phyloP scores from a whole-genome alignment of 371 early-diverging fungal genomes.

The Mortierella sp. region DNA sequence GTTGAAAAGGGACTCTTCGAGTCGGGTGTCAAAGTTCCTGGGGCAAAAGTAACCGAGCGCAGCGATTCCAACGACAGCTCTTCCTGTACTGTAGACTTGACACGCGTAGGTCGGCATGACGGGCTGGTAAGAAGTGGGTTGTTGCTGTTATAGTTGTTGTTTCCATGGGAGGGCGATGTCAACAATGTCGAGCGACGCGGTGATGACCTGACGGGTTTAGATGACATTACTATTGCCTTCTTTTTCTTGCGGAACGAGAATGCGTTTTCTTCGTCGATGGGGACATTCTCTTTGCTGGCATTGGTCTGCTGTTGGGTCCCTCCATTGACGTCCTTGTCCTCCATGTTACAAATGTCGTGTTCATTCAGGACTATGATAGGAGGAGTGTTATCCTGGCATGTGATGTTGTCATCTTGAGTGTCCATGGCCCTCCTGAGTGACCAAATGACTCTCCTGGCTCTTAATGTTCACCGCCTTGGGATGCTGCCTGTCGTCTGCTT shows the following conservation, averaged over 20 bases:
- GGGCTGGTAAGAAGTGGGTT: neutral
- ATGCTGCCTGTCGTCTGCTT: neutral
- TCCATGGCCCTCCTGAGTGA: neutral
- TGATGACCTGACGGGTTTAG: neutral
- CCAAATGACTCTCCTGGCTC: neutral
- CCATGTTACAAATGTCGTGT: neutral
- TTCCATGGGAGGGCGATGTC: neutral
- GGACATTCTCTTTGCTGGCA: neutral
- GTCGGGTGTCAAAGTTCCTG: neutral
- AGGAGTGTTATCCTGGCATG: neutral
- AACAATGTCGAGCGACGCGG: neutral
- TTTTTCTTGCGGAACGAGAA: slow-evolving; percentile 20
- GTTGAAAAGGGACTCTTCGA: neutral
- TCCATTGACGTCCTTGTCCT: neutral
- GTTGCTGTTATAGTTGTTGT: neutral
- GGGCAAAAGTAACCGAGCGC: neutral
- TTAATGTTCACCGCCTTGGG: neutral
- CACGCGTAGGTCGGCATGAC: neutral
- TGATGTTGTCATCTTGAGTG: neutral
- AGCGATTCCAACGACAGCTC: neutral
- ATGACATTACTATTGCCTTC: neutral
- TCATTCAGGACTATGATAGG: neutral
- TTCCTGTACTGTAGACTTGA: neutral
- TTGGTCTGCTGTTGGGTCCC: neutral
- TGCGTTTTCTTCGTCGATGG: slow-evolving; percentile 21